These are phyloP conservation scores for Termitomyces sp. DNA, from an alignment of 768 basidiomycete species.

Conservation along the genomic window DNA sequence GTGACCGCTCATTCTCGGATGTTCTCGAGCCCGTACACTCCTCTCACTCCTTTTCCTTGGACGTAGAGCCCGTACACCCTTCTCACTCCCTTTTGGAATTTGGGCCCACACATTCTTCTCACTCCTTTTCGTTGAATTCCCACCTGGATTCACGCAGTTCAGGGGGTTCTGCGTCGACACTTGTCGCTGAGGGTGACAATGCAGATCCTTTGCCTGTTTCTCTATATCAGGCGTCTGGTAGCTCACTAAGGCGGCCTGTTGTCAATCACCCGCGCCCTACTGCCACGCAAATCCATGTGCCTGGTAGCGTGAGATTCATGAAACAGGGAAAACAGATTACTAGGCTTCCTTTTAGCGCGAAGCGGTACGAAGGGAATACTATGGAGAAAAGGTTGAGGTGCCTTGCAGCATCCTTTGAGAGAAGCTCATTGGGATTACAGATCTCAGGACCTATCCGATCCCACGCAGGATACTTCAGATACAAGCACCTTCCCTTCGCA, in stretches of 20 bases:
- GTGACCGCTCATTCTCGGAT: too few species aligned
- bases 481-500: not conserved
- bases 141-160: not conserved
- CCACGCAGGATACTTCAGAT: not conserved
- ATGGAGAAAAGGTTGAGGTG: not conserved
- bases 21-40: too few species aligned
- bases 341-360: not conserved
- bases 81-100: too few species aligned
- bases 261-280: not conserved
- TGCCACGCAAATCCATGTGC: too few species aligned
- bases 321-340: too few species aligned
- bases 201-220: too few species aligned
- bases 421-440: not conserved
- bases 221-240: too few species aligned
- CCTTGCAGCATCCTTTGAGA: not conserved
- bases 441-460: not conserved
- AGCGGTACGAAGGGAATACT: not conserved
- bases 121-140: not conserved
- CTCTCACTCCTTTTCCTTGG: too few species aligned
- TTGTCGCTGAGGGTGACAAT: too few species aligned
- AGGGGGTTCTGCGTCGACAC: not conserved
- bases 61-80: too few species aligned
- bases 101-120: too few species aligned
- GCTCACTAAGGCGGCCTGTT: not conserved
- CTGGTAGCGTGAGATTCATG: too few species aligned